These are phyloP conservation scores for Phlebiopsis flavidoalba DNA, from an alignment of 768 basidiomycete genomes.

Conservation along the genomic window DNA sequence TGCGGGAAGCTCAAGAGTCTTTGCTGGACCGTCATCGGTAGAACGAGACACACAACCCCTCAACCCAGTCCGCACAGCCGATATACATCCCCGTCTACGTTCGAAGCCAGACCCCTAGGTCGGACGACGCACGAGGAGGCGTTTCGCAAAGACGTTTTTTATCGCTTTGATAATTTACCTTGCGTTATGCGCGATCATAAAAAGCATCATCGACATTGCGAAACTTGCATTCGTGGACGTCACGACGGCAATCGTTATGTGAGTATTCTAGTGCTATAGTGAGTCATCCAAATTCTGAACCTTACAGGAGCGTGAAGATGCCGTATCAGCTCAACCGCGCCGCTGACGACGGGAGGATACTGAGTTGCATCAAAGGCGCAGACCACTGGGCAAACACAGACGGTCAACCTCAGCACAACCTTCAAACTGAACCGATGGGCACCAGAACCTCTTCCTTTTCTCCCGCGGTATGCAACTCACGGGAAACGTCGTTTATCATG, in stretches of 20 bases:
- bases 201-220: slow-evolving; percentile 7
- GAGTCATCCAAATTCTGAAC: background rate
- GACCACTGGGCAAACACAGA: background rate
- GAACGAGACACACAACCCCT: background rate
- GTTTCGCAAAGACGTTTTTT: slow-evolving; percentile 19
- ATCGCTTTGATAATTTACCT: slow-evolving; percentile 16
- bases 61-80: background rate
- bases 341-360: slow-evolving; percentile 14
- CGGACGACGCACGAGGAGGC: slow-evolving; percentile 4
- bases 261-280: background rate
- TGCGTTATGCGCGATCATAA: slow-evolving; percentile 5
- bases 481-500: slow-evolving; percentile 9
- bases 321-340: slow-evolving; percentile 2
- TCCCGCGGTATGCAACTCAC: slow-evolving; percentile 10
- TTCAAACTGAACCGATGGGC: slow-evolving; percentile 12
- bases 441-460: slow-evolving; percentile 2
- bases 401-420: background rate
- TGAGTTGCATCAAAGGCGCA: slow-evolving; percentile 9
- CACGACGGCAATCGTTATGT: background rate
- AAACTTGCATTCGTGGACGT: too few species aligned
- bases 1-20: background rate
- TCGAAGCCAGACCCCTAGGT: background rate
- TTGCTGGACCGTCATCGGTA: background rate
- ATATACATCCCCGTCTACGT: background rate
- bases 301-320: background rate